Conservation (phyloP, 2,329 filamentous ascomycete genomes). For the Cladosporium sp. region DNA sequence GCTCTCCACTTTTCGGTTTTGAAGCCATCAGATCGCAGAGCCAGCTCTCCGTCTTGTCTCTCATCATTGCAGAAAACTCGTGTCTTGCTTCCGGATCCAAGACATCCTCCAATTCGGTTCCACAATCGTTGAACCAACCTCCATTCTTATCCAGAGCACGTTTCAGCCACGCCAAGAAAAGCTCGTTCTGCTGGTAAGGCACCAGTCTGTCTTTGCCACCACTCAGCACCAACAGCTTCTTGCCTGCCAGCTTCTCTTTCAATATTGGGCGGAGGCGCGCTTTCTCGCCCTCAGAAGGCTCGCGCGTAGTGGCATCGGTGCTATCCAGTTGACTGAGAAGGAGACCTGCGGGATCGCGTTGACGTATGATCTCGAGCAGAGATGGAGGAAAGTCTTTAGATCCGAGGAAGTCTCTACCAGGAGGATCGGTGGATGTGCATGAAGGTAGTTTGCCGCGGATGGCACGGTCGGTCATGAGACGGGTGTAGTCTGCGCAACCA, state of each 20-base stretch:
- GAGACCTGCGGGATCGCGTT: conserved; percentile 71
- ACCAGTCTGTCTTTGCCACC: conserved; percentile 69
- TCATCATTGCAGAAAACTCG: conserved; percentile 64
- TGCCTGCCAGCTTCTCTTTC: conserved; percentile 44
- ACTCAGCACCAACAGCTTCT: conserved; percentile 61
- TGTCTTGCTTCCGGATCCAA: conserved; percentile 68
- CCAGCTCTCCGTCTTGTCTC: conserved; percentile 61
- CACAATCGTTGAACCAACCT: conserved; percentile 53
- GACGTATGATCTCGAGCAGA: conserved; percentile 59
- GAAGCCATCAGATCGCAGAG: conserved; percentile 44
- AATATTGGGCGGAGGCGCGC: conserved; percentile 35
- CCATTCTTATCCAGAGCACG: conserved; percentile 40
- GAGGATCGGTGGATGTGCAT: conserved; percentile 50
- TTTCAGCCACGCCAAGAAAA: conserved; percentile 61
- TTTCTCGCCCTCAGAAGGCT: conserved; percentile 43
- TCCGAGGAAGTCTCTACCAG: conserved; percentile 65
- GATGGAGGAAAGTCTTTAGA: conserved; percentile 70
- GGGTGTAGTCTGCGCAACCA: conserved; percentile 82
- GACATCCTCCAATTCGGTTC: conserved; percentile 58
- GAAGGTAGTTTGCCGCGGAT: conserved; percentile 61
- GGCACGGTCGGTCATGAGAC: conserved; percentile 77
- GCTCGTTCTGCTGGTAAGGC: conserved; percentile 58
- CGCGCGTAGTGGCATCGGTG: conserved; percentile 27
- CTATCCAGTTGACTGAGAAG: conserved; percentile 50
- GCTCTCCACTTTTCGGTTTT: neutral